Conservation (phyloP, 257 asterid genomes). For the Scutellaria baicalensis region DNA sequence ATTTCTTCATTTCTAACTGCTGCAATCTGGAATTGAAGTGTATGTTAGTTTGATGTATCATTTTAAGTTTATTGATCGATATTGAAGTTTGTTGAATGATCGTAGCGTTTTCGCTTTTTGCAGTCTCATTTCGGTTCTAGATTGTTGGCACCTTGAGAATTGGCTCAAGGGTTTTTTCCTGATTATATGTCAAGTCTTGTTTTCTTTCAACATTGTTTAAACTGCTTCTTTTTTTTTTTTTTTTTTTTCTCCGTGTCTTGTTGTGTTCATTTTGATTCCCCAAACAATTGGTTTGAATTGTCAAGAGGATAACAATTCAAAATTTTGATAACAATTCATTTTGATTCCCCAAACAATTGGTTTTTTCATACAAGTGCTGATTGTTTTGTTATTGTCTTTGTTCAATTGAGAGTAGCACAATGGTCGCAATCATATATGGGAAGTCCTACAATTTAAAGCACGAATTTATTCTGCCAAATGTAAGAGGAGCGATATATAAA, state of each 20-base stretch:
- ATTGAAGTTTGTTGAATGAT: neutral
- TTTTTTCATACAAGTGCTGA: neutral
- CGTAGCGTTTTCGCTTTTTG: neutral
- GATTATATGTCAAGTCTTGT: neutral
- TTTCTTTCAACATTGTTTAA: neutral
- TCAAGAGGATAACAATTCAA: too few relatives aligned
- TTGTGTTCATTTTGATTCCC: neutral
- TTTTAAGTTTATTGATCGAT: neutral
- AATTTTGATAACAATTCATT: too few relatives aligned
- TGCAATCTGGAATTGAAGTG: constrained; percentile 1
- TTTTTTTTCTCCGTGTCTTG: neutral
- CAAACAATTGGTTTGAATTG: neutral
- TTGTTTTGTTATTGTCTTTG: neutral
- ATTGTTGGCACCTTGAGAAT: neutral
- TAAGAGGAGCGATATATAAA: too few relatives aligned
- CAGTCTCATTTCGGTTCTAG: neutral
- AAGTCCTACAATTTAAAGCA: too few relatives aligned
- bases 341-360: too few relatives aligned
- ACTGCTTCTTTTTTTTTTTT: neutral
- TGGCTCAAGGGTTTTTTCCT: constrained; percentile 1
- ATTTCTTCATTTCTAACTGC: neutral
- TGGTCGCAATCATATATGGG: too few relatives aligned
- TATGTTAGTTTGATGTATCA: neutral
- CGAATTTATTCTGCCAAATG: too few relatives aligned
- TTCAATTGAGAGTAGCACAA: neutral